Base-by-base conservation (phyloP, 2,329 filamentous ascomycete genomes). In the Torrubiella hemipterigena region DNA sequence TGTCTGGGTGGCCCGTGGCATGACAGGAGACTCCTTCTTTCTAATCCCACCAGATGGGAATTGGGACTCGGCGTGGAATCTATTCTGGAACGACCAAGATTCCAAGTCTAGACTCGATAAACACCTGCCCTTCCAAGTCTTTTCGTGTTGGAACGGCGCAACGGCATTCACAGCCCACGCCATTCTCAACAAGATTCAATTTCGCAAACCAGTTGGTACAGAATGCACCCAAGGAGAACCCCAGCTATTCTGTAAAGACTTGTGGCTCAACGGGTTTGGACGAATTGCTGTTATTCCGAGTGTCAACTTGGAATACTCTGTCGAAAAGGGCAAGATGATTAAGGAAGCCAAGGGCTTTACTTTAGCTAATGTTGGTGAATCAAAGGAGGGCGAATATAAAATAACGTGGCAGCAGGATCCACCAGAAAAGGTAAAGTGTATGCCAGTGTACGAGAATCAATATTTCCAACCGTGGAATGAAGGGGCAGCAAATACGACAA, bases 81-180 rank as follows among this genome's bases (percentile, higher is more conserved):
- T 73, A 3, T 74, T 77, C 41, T 67, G 62, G 58, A 66, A 67
- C 40, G 55, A 69, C 17, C 43, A 47, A 0, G 45, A 44, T 0
- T 47, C 61, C 3, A 49, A 40, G 6, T 27, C 36, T 3, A 49
- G 59, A 3, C 60, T 58, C 31, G 27, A 38, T 1, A 36, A 37
- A 0, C 46, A 53, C 16, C 47, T 50, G n/a, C 69, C 72, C 1
- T 67, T 75, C 36, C 73, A 75, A 44, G 71, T 74, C 0, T 76
- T 71, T 36, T 47, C 69, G 1, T 77, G 73, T 46, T 76, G 72
- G 71, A 74, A 75, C 35, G 73, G 72, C 3, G 67, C 63, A 0
- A 56, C 57, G 0, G 60, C 58, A 0, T 62, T 75, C 30, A 51
- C 50, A 0, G 69, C 67, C 0, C 48, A 50, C 23, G 65, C 68